Evolutionary conservation across 108 stramenopile genomes (phyloP), one percentile per base, ranked within the genome.

Genomic region (Mediolabrus comicus): DNA sequence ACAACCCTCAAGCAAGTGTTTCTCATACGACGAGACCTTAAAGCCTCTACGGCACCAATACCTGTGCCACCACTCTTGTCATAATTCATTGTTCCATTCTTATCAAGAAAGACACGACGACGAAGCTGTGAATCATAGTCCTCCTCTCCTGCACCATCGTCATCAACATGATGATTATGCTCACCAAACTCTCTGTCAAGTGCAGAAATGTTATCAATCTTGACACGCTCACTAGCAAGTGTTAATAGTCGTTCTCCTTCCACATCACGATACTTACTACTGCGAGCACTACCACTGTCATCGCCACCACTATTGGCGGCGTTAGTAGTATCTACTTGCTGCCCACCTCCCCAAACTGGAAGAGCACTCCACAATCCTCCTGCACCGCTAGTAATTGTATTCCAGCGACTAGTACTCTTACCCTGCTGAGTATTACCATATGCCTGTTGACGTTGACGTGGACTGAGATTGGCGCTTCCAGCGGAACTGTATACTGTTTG

Each of bases 181-280:
- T 38, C 22, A 36, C 54, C 54, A 25, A 13, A 19, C 5, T 22
- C 66, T 35, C 1, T 27, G 14, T 39, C 66, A 24, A 36, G 29
- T 3, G 9, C 62, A 5, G 17, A 17, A 27, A 61, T 39, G 13
- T 53, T 52, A 29, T 53, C 56, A 19, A 33, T 30, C 17, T 57
- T 30, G 1, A 67, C 39, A 17, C 75, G 67, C 52, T 62, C 46
- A 3, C 33, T 22, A 4, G 66, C 66, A 54, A 54, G 16, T 29
- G 32, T 51, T 19, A 75, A 35, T 7, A 75, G 36, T 7, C 66
- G 59, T 35, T 68, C 74, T 14, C 67, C 67, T 27, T 69, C 75
- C 19, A 34, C 67, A 36, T 65, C 75, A 53, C 74, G 59, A 62
- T 61, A 61, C 19, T 46, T 39, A 19, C 65, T 61, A n/a, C 52